Evolutionary conservation across 495 filamentous ascomycete species (phyloP).

Genomic region (Jackrogersella multiformis): DNA sequence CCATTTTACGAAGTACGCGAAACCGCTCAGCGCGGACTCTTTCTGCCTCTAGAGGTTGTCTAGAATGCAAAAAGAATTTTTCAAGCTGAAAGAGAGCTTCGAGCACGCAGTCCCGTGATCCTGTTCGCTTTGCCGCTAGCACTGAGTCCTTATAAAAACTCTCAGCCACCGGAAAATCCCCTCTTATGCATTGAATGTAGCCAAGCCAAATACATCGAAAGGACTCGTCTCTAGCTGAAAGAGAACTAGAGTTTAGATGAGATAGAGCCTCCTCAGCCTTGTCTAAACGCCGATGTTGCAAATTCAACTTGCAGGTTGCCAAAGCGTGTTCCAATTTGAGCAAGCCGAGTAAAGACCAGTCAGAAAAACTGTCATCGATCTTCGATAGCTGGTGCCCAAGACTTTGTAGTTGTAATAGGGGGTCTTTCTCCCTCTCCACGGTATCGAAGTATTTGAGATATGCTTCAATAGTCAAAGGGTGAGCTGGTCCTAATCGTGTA

Average conservation of each 20-base stretch:
- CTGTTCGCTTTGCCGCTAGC: constrained; percentile 40
- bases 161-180: constrained; percentile 34
- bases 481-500: constrained; percentile 37
- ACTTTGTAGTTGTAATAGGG: constrained; percentile 34
- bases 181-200: constrained; percentile 42
- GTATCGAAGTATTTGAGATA: constrained; percentile 46
- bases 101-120: constrained; percentile 44
- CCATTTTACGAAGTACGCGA: constrained; percentile 32
- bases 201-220: constrained; percentile 47
- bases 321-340: constrained; percentile 45
- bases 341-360: constrained; percentile 33
- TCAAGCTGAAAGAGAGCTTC: constrained; percentile 47
- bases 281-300: constrained; percentile 31
- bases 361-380: constrained; percentile 14
- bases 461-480: constrained; percentile 39
- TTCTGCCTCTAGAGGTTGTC: constrained; percentile 39
- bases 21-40: constrained; percentile 40
- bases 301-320: constrained; percentile 42
- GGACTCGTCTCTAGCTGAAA: constrained; percentile 41
- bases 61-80: constrained; percentile 41
- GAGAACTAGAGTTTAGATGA: constrained; percentile 23
- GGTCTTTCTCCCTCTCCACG: constrained; percentile 40
- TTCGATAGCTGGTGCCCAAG: constrained; percentile 31
- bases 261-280: constrained; percentile 43
- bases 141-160: constrained; percentile 39